Conservation (phyloP, 176 grass and related monocot genomes). For the Phyllostachys edulis region DNA sequence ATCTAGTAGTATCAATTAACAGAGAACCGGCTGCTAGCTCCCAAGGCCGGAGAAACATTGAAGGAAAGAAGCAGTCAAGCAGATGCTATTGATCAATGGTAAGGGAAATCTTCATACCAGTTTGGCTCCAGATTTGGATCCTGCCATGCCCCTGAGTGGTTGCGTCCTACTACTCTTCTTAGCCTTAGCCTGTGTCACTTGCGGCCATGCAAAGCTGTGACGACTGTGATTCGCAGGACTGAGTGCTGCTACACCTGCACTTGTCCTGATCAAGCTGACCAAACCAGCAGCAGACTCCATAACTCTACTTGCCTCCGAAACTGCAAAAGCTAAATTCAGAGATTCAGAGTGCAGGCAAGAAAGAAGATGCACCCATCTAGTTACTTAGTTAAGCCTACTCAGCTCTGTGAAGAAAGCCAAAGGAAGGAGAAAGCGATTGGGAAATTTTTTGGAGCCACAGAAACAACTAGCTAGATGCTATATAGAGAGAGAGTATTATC, state of each 20-base stretch:
- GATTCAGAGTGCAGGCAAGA: background rate
- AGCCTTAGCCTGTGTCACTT: background rate
- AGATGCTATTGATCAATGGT: background rate
- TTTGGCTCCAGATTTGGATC: background rate
- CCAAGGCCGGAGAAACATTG: background rate
- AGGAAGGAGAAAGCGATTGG: background rate
- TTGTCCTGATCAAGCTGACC: background rate
- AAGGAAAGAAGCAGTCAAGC: background rate
- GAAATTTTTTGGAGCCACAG: background rate
- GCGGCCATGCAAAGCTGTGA: background rate
- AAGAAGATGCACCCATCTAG: background rate
- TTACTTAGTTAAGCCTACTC: no score
- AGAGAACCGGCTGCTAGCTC: background rate
- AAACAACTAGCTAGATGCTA: background rate
- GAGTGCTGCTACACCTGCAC: background rate
- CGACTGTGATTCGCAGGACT: background rate
- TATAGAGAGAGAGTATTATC: no score
- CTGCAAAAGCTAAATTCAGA: background rate
- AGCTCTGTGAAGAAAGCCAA: background rate
- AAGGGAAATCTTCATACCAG: background rate
- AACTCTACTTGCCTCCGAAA: background rate
- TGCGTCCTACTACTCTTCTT: background rate
- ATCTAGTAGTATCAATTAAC: background rate
- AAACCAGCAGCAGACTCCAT: slow-evolving; percentile 38
- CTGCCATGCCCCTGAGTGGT: background rate